phyloP scores from a whole-genome alignment of 441 rosid species.

The Raphanus hybrid region DNA sequence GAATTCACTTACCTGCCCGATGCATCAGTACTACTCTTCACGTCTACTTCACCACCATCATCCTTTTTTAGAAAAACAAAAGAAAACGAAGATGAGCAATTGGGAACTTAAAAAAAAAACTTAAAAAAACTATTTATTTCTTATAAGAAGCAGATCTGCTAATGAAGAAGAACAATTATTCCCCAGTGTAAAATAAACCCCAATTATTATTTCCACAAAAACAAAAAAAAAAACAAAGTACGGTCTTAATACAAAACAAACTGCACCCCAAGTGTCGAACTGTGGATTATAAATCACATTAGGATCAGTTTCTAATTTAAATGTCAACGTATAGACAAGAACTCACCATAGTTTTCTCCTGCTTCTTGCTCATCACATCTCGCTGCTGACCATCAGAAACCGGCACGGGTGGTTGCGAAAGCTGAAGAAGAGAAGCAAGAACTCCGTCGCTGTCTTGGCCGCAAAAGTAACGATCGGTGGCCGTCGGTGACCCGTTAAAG shows the following conservation, averaged over 20 bases:
- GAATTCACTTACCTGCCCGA: slow-evolving; percentile 32
- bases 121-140: slow-evolving; percentile 2
- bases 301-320: background rate
- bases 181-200: slow-evolving; percentile 41
- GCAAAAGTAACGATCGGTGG: slow-evolving; percentile 48
- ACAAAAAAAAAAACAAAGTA: slow-evolving; percentile 13
- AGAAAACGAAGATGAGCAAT: slow-evolving; percentile 21
- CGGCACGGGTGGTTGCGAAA: slow-evolving; percentile 42
- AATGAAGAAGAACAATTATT: slow-evolving; percentile 2
- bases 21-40: slow-evolving; percentile 31
- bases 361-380: slow-evolving; percentile 27
- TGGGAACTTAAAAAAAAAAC: background rate
- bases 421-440: slow-evolving; percentile 40
- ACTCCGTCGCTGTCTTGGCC: slow-evolving; percentile 23
- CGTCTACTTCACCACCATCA: slow-evolving; percentile 12
- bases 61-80: slow-evolving; percentile 16
- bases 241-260: slow-evolving; percentile 26
- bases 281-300: background rate
- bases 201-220: slow-evolving; percentile 20
- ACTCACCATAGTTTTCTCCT: slow-evolving; percentile 50
- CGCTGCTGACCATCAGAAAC: slow-evolving; percentile 42
- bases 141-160: slow-evolving; percentile 16
- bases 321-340: slow-evolving; percentile 8
- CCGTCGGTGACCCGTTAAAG: slow-evolving; percentile 60
- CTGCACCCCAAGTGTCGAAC: slow-evolving; percentile 43